Percentiles rank a stretch among this genome's conserved stretches.
phyloP scores from a whole-genome alignment of 805 yeast species.

The Candida dajiaensis region DNA sequence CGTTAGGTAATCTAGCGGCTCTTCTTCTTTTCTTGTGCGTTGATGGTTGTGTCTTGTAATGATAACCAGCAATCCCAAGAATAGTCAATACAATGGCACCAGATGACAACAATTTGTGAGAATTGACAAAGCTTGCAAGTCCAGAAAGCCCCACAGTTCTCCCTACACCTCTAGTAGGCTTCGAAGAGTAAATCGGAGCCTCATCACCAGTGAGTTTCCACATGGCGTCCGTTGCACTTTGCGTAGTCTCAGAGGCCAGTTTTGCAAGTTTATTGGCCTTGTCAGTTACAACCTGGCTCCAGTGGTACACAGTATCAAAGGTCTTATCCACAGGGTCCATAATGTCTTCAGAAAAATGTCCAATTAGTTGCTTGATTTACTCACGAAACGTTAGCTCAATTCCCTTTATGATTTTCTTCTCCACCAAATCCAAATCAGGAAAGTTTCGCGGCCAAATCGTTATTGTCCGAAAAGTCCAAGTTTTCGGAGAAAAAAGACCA shows the following conservation, averaged over 20 bases:
- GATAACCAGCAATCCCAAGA: slow-evolving; percentile 5
- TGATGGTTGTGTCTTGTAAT: neutral
- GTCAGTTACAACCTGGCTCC: slow-evolving; percentile 3
- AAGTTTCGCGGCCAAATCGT: neutral
- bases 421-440: neutral
- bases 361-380: too few species aligned
- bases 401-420: too few species aligned
- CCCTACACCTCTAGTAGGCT: neutral
- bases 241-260: neutral
- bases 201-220: neutral
- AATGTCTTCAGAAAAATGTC: too few species aligned
- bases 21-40: slow-evolving; percentile 31
- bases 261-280: neutral
- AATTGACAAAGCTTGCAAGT: neutral
- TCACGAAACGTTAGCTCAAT: too few species aligned
- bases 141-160: neutral
- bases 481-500: neutral
- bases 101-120: neutral
- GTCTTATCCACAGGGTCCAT: slow-evolving; percentile 17
- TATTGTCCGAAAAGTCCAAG: slow-evolving; percentile 2
- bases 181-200: neutral
- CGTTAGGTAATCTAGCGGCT: slow-evolving; percentile 58
- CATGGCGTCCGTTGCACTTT: neutral
- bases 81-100: neutral
- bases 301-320: slow-evolving; percentile 13